phyloP scores from a whole-genome alignment of 78 protist species.

The Abeoforma whisleri region DNA sequence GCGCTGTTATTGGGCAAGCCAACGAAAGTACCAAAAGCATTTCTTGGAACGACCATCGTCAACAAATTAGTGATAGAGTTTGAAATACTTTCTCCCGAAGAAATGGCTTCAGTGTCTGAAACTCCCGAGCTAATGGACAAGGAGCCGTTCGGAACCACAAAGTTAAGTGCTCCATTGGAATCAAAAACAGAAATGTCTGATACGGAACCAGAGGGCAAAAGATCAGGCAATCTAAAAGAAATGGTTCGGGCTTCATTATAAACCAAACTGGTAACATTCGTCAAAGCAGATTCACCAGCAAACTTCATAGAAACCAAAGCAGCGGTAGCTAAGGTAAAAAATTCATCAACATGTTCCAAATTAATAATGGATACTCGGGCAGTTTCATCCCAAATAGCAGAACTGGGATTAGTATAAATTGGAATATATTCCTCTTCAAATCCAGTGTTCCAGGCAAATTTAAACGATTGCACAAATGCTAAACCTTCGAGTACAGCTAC shows the following conservation, averaged over 20 bases:
- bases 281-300: neutral
- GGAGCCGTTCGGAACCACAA: neutral
- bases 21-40: neutral
- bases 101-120: neutral
- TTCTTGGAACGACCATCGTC: neutral
- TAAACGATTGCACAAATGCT: slow-evolving; percentile 20
- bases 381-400: neutral
- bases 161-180: neutral
- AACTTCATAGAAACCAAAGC: neutral
- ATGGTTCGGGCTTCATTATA: neutral
- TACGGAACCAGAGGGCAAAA: neutral
- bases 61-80: neutral
- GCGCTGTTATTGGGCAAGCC: neutral
- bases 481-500: slow-evolving; percentile 35
- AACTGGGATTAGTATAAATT: neutral
- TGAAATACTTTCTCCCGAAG: neutral
- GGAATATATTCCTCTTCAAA: neutral
- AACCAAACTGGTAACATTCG: neutral
- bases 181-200: neutral
- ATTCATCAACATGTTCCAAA: neutral
- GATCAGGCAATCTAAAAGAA: neutral
- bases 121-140: neutral
- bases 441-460: slow-evolving; percentile 17
- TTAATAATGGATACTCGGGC: neutral
- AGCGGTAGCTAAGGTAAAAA: neutral